phyloP scores from a whole-genome alignment of 2,329 filamentous ascomycete genomes.

The Pleoardoris graminearum region DNA sequence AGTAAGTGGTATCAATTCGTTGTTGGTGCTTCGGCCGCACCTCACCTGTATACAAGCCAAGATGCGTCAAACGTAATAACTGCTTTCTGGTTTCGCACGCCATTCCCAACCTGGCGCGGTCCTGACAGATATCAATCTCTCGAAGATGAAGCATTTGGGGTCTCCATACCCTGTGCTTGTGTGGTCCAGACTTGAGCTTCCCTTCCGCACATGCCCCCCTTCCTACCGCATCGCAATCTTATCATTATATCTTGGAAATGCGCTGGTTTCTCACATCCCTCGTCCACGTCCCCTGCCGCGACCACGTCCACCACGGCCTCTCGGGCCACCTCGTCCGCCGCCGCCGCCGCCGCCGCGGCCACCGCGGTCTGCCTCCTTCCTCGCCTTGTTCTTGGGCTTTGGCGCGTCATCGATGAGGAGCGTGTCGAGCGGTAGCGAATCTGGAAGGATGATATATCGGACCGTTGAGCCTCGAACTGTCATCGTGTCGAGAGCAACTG shows the following conservation, averaged over 20 bases:
- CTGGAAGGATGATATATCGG: constrained; percentile 93
- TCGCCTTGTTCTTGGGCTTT: constrained; percentile 99
- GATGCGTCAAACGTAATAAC: constrained; percentile 26
- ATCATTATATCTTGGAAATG: background rate
- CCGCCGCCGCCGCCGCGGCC: constrained; percentile 54
- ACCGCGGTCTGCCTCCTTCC: constrained; percentile 75
- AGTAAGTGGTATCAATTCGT: constrained; percentile 29
- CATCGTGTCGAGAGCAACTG: constrained; percentile 89
- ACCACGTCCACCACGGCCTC: constrained; percentile 53
- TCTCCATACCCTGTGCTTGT: constrained; percentile 20
- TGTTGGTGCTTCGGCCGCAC: constrained; percentile 21
- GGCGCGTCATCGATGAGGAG: constrained; percentile 94
- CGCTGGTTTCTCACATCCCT: constrained; percentile 22
- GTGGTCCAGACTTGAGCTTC: constrained; percentile 7
- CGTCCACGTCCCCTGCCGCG: constrained; percentile 48
- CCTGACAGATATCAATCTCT: constrained; percentile 27
- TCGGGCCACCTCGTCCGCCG: constrained; percentile 53
- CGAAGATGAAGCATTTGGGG: constrained; percentile 18
- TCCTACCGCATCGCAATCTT: background rate
- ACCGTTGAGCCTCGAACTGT: constrained; percentile 96
- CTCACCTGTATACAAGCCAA: constrained; percentile 22
- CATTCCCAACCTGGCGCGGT: constrained; percentile 11
- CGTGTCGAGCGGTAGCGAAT: constrained; percentile 92
- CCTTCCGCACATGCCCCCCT: constrained; percentile 5
- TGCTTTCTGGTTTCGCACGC: constrained; percentile 14